phyloP scores from a whole-genome alignment of 2,329 filamentous ascomycete species.

The Pseudocercospora crystallina region DNA sequence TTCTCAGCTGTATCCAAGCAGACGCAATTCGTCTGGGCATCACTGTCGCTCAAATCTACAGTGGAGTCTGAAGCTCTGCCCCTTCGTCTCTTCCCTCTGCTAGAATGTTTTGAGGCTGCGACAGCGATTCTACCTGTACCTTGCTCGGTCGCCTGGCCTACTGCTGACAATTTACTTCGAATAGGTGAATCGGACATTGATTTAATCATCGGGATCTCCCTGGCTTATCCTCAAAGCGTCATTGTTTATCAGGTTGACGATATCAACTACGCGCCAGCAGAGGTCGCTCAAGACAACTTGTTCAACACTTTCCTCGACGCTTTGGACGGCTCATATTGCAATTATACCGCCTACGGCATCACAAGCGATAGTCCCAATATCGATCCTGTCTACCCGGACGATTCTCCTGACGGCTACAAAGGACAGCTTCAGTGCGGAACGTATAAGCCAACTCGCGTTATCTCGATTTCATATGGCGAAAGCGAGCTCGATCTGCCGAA shows the following conservation, averaged over 20 bases:
- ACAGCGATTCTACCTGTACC: no score
- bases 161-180: no score
- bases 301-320: slow-evolving; percentile 49
- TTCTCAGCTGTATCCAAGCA: slow-evolving; percentile 24
- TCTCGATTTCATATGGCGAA: slow-evolving; percentile 58
- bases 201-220: slow-evolving; percentile 31
- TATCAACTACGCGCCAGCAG: slow-evolving; percentile 34
- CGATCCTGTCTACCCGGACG: slow-evolving; percentile 45
- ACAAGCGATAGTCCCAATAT: slow-evolving; percentile 36
- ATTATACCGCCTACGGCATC: slow-evolving; percentile 49
- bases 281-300: slow-evolving; percentile 19
- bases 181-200: no score
- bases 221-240: slow-evolving; percentile 50
- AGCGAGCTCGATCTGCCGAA: slow-evolving; percentile 53
- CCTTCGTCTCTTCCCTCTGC: no score
- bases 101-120: no score
- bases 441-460: slow-evolving; percentile 54
- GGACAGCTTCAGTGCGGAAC: slow-evolving; percentile 46
- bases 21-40: no score
- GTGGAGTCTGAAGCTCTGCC: no score
- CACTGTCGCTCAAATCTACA: no score
- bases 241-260: slow-evolving; percentile 51
- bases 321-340: slow-evolving; percentile 54
- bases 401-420: slow-evolving; percentile 49
- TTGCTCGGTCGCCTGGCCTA: slow-evolving; percentile 22